Base-by-base conservation (phyloP, 2,329 filamentous ascomycete genomes). In the Ploettnerulaceae sp. region DNA sequence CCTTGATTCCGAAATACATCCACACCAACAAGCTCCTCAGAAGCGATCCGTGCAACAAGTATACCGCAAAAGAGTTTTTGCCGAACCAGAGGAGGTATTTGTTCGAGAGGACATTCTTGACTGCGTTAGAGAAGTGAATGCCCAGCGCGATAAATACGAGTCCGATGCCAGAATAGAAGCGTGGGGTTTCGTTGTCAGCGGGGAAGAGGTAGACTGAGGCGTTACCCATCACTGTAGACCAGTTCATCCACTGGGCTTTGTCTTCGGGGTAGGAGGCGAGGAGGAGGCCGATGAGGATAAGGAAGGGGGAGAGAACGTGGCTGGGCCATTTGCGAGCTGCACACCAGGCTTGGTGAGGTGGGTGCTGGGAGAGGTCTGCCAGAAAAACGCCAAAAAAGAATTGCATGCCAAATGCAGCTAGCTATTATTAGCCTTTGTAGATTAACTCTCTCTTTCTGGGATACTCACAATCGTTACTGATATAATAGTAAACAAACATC, bases 371-470 rank as follows among this genome's bases (percentile, higher is more conserved):
- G 28, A 82, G 57, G 56, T 83, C 79, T 24, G 77, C 74, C 22
- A 84, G 68, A 58, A 82, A 76, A 57, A 78, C 77, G 51, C 80
- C 80, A 48, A 74, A 75, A 63, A 80, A 77, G 59, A 81, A 76
- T 61, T 79, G 79, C 64, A 77, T 74, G 38, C 74, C 73, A 49
- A 76, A 77, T 26, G 65, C 65, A 22, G 68, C 69, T 72, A 37
- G 2, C 11, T 44, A 9, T 11, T 12, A 18, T 54, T 49, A 57
- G 48, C 11, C 42, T 17, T 31, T 33, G 24, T 12, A 38, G 12
- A 36, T 20, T 5, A n/a, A 29, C n/a, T 31, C 5, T 34, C 4
- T 14, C 12, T 34, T 12, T 5, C 15, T 32, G 29, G 6, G 22
- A 20, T 38, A 48, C 46, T 52, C 60, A 55, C 61, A 60, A 32